Evolutionary conservation across 2,329 filamentous ascomycete genomes (phyloP), one percentile per base, ranked within the genome.

Genomic region (Lithohypha guttulata): DNA sequence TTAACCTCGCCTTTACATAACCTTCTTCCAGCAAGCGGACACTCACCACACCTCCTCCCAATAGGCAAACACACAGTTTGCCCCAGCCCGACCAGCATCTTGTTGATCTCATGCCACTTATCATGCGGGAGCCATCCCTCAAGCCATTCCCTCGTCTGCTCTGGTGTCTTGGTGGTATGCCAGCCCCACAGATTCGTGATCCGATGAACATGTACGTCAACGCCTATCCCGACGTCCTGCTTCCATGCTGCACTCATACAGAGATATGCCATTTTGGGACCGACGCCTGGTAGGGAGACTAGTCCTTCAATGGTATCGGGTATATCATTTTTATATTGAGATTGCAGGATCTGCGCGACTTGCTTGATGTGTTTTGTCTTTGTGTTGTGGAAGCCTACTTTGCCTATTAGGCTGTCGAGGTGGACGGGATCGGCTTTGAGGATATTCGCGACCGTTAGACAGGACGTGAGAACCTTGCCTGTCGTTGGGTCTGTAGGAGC

Each of bases 181-280:
- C 87, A 95, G 3, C 84, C 82, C 86, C 86, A 94, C 19, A 93
- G 67, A 62, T 94, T 94, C 36, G 85, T 89, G 60, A 95, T 93
- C 40, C 87, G 81, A 62, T 94, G 87, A 3, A 95, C 87, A 60
- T 95, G 87, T 4, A 94, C 86, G 58, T 95, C 87, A 34, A 95
- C 87, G 18, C 87, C 87, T 48, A 95, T 93, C 6, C 87, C 87
- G 49, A 79, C 70, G 34, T 75, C 69, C 30, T 70, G 65, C 2
- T 75, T 76, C 80, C 80, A 71, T 54, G 80, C 84, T 0, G 81
- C 81, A 32, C 79, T 81, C 65, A 94, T 75, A 57, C 82, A 89
- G 15, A 95, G 72, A 58, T 91, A 87, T 9, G 81, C 86, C 87
- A 95, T 95, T 63, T 95, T 95, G 20, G 87, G 87, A 0, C 87